These are phyloP conservation scores for Apiotrichum sp. DNA, from an alignment of 1,284 basidiomycete genomes.

Conservation along the genomic window DNA sequence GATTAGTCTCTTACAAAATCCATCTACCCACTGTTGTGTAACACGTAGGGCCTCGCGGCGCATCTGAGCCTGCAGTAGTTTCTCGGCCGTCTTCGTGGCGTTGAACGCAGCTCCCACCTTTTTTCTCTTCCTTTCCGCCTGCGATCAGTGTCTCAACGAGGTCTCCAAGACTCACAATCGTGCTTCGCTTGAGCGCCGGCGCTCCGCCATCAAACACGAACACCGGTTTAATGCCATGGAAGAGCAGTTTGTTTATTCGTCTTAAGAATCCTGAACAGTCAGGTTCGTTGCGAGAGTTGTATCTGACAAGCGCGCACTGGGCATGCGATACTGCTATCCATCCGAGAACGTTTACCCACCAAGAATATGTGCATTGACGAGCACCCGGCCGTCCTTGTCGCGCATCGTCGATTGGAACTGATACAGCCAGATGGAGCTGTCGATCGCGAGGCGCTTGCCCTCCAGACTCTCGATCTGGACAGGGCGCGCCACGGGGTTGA, in stretches of 20 bases:
- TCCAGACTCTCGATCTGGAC: slow-evolving; percentile 88
- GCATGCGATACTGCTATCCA: too few species aligned
- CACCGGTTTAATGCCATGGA: slow-evolving; percentile 93
- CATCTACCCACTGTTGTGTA: slow-evolving; percentile 50
- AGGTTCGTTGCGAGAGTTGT: too few species aligned
- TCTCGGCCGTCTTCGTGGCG: slow-evolving; percentile 79
- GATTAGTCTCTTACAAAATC: not conserved
- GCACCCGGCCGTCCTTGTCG: slow-evolving; percentile 84
- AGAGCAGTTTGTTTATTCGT: slow-evolving; percentile 88
- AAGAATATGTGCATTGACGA: slow-evolving; percentile 90
- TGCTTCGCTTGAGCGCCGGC: slow-evolving; percentile 75
- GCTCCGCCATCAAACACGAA: slow-evolving; percentile 97
- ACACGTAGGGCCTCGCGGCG: slow-evolving; percentile 80
- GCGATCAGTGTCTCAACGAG: not conserved
- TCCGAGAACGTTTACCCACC: slow-evolving; percentile 48
- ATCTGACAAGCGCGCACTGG: too few species aligned
- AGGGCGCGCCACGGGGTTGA: slow-evolving; percentile 80
- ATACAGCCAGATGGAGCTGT: slow-evolving; percentile 99
- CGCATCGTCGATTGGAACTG: slow-evolving; percentile 98
- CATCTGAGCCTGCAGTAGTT: slow-evolving; percentile 87
- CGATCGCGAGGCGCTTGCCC: slow-evolving; percentile 86
- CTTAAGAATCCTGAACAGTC: slow-evolving; percentile 59
- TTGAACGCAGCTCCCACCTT: slow-evolving; percentile 79
- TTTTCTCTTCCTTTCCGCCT: slow-evolving; percentile 80
- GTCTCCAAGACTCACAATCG: slow-evolving; percentile 61